These are phyloP conservation scores for Musa schizocarpa DNA, from an alignment of 176 grass and related monocot genomes.

Conservation along the genomic window DNA sequence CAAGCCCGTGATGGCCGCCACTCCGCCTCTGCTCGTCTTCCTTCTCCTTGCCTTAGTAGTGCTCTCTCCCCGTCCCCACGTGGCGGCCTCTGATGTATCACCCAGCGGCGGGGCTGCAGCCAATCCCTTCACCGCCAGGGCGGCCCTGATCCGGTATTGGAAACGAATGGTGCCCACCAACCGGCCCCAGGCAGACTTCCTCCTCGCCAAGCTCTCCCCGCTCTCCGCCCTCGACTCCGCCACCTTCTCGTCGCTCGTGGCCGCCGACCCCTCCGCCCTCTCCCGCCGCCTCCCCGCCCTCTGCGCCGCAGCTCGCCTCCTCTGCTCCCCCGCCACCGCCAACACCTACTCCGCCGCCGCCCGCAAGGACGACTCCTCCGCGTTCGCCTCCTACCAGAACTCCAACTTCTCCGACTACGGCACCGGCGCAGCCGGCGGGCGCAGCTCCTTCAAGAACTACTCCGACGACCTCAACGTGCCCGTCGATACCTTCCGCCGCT, in stretches of 20 bases:
- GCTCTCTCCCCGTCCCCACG: neutral
- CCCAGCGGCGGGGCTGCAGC: neutral
- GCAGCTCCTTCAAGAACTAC: neutral
- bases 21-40: neutral
- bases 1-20: neutral
- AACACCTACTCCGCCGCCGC: neutral
- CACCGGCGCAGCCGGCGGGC: neutral
- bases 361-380: neutral
- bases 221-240: constrained; percentile 5
- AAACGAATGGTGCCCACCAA: neutral
- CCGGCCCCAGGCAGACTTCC: neutral
- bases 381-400: constrained; percentile 3
- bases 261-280: neutral
- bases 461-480: neutral
- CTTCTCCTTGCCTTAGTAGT: neutral
- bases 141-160: constrained; percentile 2
- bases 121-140: constrained; percentile 3
- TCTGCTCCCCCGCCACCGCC: neutral
- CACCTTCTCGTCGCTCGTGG: constrained; percentile 2
- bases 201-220: neutral
- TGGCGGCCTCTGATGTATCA: neutral
- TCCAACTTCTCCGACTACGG: constrained; percentile 7
- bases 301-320: constrained; percentile 1
- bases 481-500: constrained; percentile 4
- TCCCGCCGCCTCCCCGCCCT: neutral